Evolutionary conservation across 2,329 filamentous ascomycete species (phyloP), one percentile per base, ranked within the genome.

Genomic region (Aspergillus neoniger): DNA sequence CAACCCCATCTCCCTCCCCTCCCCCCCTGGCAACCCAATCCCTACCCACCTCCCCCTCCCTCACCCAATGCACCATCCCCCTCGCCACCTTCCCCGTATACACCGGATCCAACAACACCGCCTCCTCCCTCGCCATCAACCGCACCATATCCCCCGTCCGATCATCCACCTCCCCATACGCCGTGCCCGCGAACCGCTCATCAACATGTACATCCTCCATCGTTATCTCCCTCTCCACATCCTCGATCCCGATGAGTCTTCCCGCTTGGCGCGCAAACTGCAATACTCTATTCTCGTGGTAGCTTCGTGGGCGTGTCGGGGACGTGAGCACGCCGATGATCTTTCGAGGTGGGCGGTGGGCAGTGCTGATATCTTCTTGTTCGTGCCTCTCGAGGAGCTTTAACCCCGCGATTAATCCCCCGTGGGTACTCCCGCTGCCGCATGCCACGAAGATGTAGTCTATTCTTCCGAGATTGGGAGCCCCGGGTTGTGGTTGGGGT

Each of bases 361-460:
- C 2, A 3, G 14, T 25, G 21, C n/a, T n/a, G n/a, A n/a, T n/a
- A n/a, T n/a, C 23, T 38, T 38, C 30, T 21, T 9, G 9, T 61
- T 69, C n/a, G n/a, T n/a, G n/a, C n/a, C n/a, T 71, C 43, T 75
- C 69, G n/a, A 71, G 43, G 39, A 76, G 44, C 32, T 70, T 73
- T 32, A 76, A 72, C 3, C 74, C 74, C 1, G 74, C 72, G 38
- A 76, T 69, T 53, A 76, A 55, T 1, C 74, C 74, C 0, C 68
- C 73, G 10, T 74, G 57, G 10, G 74, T 76, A 63, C 73, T 75
- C 8, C 74, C 74, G 61, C 73, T 76, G 10, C 73, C 74, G 53
- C 72, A 75, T 2, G 74, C 73, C 15, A 76, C 73, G 51, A 76
- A 74, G 8, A 76, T 60, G 51, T 71, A 70, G 61, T 75, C 74